Conservation (phyloP, 1,284 basidiomycete genomes). For the Anthracocystis panici-leucophaei region DNA sequence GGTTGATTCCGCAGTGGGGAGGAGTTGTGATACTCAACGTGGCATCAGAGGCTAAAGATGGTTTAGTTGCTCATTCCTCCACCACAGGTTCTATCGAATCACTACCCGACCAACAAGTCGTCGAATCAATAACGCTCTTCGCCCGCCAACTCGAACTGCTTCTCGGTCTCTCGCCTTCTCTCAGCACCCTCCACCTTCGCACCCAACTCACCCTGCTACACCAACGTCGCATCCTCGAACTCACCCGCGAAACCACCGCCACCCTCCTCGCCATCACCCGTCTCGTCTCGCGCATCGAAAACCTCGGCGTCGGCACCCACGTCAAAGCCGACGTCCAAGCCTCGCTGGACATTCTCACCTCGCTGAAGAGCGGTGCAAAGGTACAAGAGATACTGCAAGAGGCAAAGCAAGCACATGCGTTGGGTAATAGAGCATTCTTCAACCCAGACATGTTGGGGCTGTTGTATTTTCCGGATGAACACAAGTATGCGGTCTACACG, state of each 20-base stretch:
- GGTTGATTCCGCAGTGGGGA: conserved; percentile 95
- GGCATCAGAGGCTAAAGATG: background rate
- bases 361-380: conserved; percentile 55
- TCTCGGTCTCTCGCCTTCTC: conserved; percentile 75
- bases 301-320: conserved; percentile 56
- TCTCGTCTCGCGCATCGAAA: conserved; percentile 58
- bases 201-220: conserved; percentile 29
- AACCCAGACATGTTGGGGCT: conserved; percentile 94
- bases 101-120: conserved; percentile 71
- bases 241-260: conserved; percentile 36
- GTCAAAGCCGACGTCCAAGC: conserved; percentile 48
- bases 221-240: conserved; percentile 53
- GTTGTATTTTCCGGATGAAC: conserved; percentile 81
- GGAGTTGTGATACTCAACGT: conserved; percentile 83
- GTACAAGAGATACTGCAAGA: conserved; percentile 73
- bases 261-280: conserved; percentile 61
- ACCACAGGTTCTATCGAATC: background rate
- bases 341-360: conserved; percentile 24
- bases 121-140: conserved; percentile 79
- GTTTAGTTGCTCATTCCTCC: background rate
- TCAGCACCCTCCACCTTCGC: background rate
- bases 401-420: conserved; percentile 77
- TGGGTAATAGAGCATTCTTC: conserved; percentile 92
- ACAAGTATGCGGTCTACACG: conserved; percentile 70
- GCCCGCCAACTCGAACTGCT: conserved; percentile 80